Evolutionary conservation across 2,329 filamentous ascomycete genomes (phyloP).

Genomic region (Fusarium stilboides): DNA sequence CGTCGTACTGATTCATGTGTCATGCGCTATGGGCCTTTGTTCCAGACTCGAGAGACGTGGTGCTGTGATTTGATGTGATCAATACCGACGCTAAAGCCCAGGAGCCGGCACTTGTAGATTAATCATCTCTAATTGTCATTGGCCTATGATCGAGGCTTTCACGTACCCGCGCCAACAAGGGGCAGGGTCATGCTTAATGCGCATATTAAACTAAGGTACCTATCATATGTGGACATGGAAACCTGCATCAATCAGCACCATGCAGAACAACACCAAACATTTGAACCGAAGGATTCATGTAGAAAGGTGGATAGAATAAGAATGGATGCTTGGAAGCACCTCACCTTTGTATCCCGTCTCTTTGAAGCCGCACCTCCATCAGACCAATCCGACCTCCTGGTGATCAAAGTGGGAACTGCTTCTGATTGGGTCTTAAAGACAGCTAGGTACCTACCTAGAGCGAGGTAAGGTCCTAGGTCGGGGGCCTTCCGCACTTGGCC

Average conservation of each 20-base stretch:
- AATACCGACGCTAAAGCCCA: constrained; percentile 30
- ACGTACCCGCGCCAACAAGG: no score
- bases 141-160: neutral
- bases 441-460: neutral
- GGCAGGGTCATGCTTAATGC: no score
- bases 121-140: neutral
- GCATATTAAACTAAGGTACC: no score
- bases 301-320: neutral
- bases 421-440: no score
- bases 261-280: no score
- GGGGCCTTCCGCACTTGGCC: neutral
- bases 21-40: neutral
- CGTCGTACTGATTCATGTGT: constrained; percentile 11
- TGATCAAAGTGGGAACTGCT: no score
- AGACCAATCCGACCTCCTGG: no score
- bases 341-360: no score
- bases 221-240: no score
- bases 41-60: neutral
- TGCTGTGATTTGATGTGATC: constrained; percentile 3
- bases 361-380: no score
- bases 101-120: constrained; percentile 10
- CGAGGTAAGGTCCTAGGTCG: no score
- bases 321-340: neutral
- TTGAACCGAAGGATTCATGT: neutral
- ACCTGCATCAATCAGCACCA: no score